Base-by-base conservation (phyloP, 352 stramenopile genomes). In the Phytophthora uliginosa region DNA sequence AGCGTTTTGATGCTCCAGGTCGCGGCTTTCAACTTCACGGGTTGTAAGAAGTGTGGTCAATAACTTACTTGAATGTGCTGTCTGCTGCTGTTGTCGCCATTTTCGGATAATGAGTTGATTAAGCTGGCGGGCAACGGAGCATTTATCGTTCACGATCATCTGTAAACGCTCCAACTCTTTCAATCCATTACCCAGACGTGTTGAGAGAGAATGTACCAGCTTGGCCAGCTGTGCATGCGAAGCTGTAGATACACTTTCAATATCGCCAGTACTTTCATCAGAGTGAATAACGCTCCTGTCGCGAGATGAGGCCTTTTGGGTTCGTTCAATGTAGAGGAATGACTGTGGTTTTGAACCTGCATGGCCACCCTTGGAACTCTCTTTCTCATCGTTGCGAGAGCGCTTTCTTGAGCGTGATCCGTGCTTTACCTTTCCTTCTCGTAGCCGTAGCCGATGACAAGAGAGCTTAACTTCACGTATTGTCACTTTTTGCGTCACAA, bases 301-400 rank as follows among this genome's bases (percentile, higher is more conserved):
- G 26, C 52, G 78, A 8, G 66, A 77, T n/a, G 76, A 80, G 22
- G 65, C 62, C 20, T 73, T 84, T 47, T 82, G 78, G 8, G 86
- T 86, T n/a, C 83, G 86, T 61, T 94, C 83, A 59, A 94, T 92
- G 50, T 78, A 90, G 26, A 69, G 68, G 38, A 88, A 79, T 47
- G 61, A 7, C 0, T 59, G 47, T 38, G 24, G 1, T 8, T 64
- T 69, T 4, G 15, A 33, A 31, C 57, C 42, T 51, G 24, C 17
- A 50, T 12, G 12, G 47, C 15, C 52, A 36, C 20, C 34, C n/a
- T 57, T 56, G 0, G 22, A 55, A 28, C 53, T 59, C 2, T 24
- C 57, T 31, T 71, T 69, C 31, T 66, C 66, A 40, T 63, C 59
- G 22, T 64, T 62, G 17, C 74, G 73, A 58, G 60, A 63, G n/a